Percentiles rank a stretch among this genome's conserved stretches.
These are phyloP conservation scores for Aspergillus baeticus DNA, from an alignment of 495 filamentous ascomycete genomes.

Conservation along the genomic window DNA sequence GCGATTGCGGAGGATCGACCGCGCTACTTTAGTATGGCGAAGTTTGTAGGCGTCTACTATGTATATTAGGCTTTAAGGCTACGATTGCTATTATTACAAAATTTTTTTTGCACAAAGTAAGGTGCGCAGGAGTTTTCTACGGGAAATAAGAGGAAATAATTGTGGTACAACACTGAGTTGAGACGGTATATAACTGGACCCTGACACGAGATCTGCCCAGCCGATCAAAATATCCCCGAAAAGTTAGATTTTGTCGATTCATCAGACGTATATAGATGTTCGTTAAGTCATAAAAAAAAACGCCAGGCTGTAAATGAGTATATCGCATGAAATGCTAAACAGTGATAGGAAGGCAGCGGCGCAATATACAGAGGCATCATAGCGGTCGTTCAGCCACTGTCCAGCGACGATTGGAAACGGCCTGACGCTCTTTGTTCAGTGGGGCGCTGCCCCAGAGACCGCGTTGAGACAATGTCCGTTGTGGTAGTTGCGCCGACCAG, in stretches of 20 bases:
- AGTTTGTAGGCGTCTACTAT: too few species aligned
- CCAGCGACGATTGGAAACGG: constrained; percentile 39
- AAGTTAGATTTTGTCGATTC: background rate
- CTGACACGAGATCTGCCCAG: background rate
- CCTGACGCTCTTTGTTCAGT: constrained; percentile 33
- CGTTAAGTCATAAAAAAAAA: background rate
- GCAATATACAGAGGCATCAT: constrained; percentile 14
- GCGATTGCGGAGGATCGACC: constrained; percentile 5
- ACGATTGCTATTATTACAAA: too few species aligned
- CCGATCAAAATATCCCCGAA: background rate
- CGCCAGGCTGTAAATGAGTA: background rate
- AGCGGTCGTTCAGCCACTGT: constrained; percentile 43
- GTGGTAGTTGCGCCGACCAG: constrained; percentile 30
- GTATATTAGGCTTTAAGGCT: too few species aligned
- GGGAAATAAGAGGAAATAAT: background rate
- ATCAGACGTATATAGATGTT: background rate
- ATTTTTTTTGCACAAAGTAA: too few species aligned
- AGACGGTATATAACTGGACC: background rate
- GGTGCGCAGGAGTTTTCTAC: too few species aligned
- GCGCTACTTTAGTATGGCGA: constrained; percentile 4
- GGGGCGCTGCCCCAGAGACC: constrained; percentile 45
- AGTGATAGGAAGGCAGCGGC: background rate
- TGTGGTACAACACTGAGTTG: constrained; percentile 1
- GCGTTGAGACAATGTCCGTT: constrained; percentile 37
- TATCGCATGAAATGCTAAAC: background rate